Evolutionary conservation across 2,329 filamentous ascomycete genomes (phyloP).

Genomic region (Epicoccum sorghinum): DNA sequence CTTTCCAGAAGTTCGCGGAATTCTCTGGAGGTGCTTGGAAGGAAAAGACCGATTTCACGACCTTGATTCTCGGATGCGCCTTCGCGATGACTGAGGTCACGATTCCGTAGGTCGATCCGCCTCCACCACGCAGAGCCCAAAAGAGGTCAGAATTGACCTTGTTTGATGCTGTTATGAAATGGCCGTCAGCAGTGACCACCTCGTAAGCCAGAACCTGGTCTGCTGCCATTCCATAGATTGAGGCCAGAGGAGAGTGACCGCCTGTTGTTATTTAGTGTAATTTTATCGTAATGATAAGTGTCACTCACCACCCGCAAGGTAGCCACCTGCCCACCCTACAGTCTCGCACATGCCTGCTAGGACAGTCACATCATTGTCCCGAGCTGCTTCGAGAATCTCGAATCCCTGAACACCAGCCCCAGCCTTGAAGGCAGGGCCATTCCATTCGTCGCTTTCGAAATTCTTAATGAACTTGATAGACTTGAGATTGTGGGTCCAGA

Average conservation of each 20-base stretch:
- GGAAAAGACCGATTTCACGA: constrained; percentile 34
- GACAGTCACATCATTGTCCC: constrained; percentile 31
- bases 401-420: constrained; percentile 32
- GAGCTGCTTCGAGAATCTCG: constrained; percentile 29
- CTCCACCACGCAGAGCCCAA: constrained; percentile 27
- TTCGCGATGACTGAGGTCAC: constrained; percentile 24
- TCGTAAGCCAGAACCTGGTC: constrained; percentile 34
- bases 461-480: constrained; percentile 16
- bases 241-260: constrained; percentile 28
- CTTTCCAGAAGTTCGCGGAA: constrained; percentile 29
- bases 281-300: background rate
- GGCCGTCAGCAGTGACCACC: constrained; percentile 34
- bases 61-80: constrained; percentile 27
- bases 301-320: background rate
- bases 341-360: constrained; percentile 18
- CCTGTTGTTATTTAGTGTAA: constrained; percentile 11
- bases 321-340: constrained; percentile 2
- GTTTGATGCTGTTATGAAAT: constrained; percentile 28
- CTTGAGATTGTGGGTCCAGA: constrained; percentile 43
- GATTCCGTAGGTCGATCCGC: constrained; percentile 28
- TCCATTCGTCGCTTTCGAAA: constrained; percentile 20
- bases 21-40: constrained; percentile 23
- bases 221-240: constrained; percentile 29
- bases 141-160: constrained; percentile 22
- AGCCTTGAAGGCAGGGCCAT: constrained; percentile 30